phyloP scores from a whole-genome alignment of 2,329 filamentous ascomycete species.

The Pyrenochaeta sp. region DNA sequence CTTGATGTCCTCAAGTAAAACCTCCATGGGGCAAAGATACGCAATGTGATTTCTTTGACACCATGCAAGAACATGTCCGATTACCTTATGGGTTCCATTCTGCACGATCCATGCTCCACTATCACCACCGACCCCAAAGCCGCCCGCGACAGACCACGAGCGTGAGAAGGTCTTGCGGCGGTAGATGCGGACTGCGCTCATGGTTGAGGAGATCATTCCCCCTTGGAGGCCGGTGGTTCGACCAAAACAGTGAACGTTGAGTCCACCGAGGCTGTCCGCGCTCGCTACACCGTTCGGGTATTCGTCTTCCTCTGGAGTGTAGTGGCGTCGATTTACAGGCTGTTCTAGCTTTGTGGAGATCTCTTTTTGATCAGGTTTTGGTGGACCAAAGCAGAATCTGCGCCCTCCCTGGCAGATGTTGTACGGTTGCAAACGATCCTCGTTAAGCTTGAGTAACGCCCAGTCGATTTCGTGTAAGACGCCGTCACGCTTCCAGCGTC shows the following conservation, averaged over 20 bases:
- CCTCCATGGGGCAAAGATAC: constrained; percentile 95
- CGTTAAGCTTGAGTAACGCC: constrained; percentile 84
- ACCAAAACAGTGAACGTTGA: constrained; percentile 86
- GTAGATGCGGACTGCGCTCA: constrained; percentile 87
- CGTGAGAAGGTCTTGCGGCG: constrained; percentile 83
- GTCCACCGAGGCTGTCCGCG: constrained; percentile 70
- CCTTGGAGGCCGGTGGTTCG: constrained; percentile 84
- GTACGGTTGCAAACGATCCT: constrained; percentile 72
- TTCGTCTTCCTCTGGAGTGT: constrained; percentile 49
- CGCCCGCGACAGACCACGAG: constrained; percentile 69
- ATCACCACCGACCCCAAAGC: constrained; percentile 80
- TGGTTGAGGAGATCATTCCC: constrained; percentile 77
- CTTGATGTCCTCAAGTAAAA: constrained; percentile 84
- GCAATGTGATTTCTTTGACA: constrained; percentile 80
- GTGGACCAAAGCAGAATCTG: constrained; percentile 44
- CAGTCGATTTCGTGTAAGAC: constrained; percentile 93
- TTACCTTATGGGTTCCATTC: constrained; percentile 78
- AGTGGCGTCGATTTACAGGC: constrained; percentile 46
- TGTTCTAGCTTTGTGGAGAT: constrained; percentile 44
- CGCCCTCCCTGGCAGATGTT: constrained; percentile 72
- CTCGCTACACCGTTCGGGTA: constrained; percentile 68
- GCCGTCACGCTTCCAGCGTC: constrained; percentile 74
- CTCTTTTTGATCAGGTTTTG: constrained; percentile 37
- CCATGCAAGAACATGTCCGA: constrained; percentile 91
- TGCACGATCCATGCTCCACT: constrained; percentile 94